A percentile compares a stretch with the other conserved stretches of the same genome.
Conservation (phyloP, 768 basidiomycete species). For the Exidia glandulosa region DNA sequence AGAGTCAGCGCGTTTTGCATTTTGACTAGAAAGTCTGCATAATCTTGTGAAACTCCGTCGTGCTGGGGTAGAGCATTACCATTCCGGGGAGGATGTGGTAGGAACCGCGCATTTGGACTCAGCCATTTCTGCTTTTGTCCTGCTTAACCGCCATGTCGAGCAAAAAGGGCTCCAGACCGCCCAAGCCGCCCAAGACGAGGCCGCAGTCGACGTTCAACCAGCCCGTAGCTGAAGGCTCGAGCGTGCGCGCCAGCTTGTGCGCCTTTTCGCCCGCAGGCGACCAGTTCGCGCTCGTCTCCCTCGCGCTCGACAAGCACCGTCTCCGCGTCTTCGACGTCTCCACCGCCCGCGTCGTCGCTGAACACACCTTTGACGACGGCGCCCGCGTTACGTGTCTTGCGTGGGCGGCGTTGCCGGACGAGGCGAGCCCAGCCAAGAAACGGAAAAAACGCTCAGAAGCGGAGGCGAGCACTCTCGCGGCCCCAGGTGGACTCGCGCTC, state of each 20-base stretch:
- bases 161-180: slow-evolving; percentile 6
- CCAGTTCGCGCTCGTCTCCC: slow-evolving; percentile 49
- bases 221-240: slow-evolving; percentile 38
- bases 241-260: slow-evolving; percentile 32
- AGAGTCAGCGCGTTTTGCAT: slow-evolving; percentile 73
- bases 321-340: slow-evolving; percentile 52
- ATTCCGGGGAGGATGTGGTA: too few relatives aligned
- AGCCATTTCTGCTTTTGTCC: background rate
- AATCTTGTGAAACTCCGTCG: slow-evolving; percentile 72
- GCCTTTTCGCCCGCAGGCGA: slow-evolving; percentile 49
- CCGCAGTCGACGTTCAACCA: slow-evolving; percentile 18
- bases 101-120: too few relatives aligned
- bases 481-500: slow-evolving; percentile 30
- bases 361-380: slow-evolving; percentile 37
- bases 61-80: slow-evolving; percentile 84
- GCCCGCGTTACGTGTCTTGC: slow-evolving; percentile 42
- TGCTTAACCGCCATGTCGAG: background rate
- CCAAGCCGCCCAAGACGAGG: background rate
- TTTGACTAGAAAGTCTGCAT: slow-evolving; percentile 68
- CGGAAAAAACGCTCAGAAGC: slow-evolving; percentile 31
- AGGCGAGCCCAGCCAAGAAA: slow-evolving; percentile 40
- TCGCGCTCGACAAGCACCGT: slow-evolving; percentile 62
- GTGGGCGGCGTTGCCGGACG: slow-evolving; percentile 30
- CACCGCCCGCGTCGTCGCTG: slow-evolving; percentile 43
- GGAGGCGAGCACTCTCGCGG: slow-evolving; percentile 15